Base-by-base conservation (phyloP, 495 filamentous ascomycete genomes). In the Xylaria sp. region DNA sequence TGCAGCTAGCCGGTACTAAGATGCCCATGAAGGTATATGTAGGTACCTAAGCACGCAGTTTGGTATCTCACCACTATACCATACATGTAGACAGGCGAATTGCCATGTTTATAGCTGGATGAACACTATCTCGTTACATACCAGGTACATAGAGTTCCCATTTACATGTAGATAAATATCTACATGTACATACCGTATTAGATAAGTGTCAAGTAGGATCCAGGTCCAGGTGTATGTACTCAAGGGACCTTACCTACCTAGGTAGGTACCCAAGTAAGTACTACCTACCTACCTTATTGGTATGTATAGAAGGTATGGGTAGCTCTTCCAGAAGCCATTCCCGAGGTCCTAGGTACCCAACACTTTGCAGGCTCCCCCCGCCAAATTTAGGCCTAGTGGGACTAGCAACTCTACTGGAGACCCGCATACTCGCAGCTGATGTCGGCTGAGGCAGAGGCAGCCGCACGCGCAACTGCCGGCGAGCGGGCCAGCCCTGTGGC, bases 21-120 rank as follows among this genome's bases (percentile, higher is more conserved):
- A 29, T 52, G 37, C 62, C 62, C n/a, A n/a, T n/a, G n/a, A n/a
- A n/a, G n/a, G n/a, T n/a, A n/a, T 57, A 67, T 33, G 50, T 68
- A 68, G 8, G 40, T 65, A 65, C 29, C 26, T 65, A 24, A 2
- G 7, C 52, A 35, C 17, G n/a, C n/a, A n/a, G n/a, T n/a, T n/a
- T n/a, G n/a, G n/a, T n/a, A n/a, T n/a, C n/a, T n/a, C n/a, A n/a
- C n/a, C n/a, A n/a, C n/a, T n/a, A n/a, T n/a, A n/a, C n/a, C n/a
- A n/a, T n/a, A n/a, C n/a, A n/a, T n/a, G n/a, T n/a, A n/a, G n/a
- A n/a, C n/a, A n/a, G n/a, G n/a, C n/a, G n/a, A n/a, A n/a, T n/a
- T n/a, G n/a, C n/a, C n/a, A n/a, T n/a, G n/a, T n/a, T n/a, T n/a
- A n/a, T n/a, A n/a, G n/a, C n/a, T n/a, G n/a, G n/a, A n/a, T n/a